Conservation (phyloP, 2,329 filamentous ascomycete genomes). For the Nectriaceae sp. region DNA sequence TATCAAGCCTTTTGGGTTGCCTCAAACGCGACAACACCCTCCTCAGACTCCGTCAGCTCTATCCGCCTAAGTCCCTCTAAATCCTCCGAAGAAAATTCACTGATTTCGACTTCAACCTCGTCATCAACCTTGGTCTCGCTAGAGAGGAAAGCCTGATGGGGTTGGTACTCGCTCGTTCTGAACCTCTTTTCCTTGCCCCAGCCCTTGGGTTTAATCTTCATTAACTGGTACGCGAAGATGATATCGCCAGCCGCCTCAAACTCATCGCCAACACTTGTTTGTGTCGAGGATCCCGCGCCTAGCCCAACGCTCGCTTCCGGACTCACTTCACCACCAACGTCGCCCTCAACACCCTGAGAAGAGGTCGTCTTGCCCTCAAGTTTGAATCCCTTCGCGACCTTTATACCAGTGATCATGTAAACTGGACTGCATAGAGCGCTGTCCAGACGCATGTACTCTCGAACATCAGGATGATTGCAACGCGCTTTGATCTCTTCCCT, state of each 20-base stretch:
- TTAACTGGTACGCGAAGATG: constrained; percentile 2
- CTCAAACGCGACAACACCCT: too few relatives aligned
- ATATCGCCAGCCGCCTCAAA: neutral
- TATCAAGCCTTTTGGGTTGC: too few relatives aligned
- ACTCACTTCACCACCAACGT: neutral
- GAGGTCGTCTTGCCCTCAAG: neutral
- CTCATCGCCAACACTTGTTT: neutral
- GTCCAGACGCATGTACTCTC: neutral
- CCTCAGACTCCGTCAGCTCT: too few relatives aligned
- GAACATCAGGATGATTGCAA: neutral
- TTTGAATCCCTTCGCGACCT: neutral
- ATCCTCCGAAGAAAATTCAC: neutral
- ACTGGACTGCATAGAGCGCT: neutral
- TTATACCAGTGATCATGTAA: neutral
- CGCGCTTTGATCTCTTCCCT: neutral
- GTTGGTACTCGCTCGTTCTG: neutral
- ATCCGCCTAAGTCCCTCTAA: neutral
- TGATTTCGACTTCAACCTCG: neutral
- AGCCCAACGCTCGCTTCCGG: neutral
- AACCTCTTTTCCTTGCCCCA: constrained; percentile 1
- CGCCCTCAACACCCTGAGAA: neutral
- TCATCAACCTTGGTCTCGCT: neutral
- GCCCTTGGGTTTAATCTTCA: constrained; percentile 1
- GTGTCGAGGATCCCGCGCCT: neutral
- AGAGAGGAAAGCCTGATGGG: neutral